Conservation (phyloP, 1,139 yeast species). For the Debaryomycetaceae sp. region DNA sequence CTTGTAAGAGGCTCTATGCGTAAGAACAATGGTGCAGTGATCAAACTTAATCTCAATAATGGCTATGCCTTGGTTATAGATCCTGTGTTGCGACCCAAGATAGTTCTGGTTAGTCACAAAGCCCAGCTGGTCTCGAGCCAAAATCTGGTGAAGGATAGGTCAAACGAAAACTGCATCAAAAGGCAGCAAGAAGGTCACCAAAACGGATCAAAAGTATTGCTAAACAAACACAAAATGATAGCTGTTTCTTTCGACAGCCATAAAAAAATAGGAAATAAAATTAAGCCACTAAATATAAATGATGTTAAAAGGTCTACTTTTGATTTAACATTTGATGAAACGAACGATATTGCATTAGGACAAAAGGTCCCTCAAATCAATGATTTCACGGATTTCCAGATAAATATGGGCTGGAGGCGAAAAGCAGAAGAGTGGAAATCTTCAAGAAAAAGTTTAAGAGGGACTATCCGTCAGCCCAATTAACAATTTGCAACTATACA, state of each 20-base stretch:
- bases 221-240: too few species aligned
- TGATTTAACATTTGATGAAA: conserved; percentile 3
- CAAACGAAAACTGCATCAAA: background rate
- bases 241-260: background rate
- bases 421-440: conserved; percentile 6
- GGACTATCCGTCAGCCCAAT: background rate
- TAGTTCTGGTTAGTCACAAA: conserved; percentile 8
- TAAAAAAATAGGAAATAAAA: conserved; percentile 1
- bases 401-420: conserved; percentile 7
- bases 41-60: conserved; percentile 25
- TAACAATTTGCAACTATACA: too few species aligned
- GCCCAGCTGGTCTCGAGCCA: background rate
- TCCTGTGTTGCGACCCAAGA: conserved; percentile 28
- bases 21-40: conserved; percentile 20
- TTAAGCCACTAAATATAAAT: conserved; percentile 1
- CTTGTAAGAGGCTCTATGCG: conserved; percentile 19
- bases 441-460: conserved; percentile 5
- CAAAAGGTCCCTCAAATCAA: conserved; percentile 3
- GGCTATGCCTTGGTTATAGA: conserved; percentile 29
- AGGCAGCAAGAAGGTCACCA: background rate
- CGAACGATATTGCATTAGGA: conserved; percentile 8
- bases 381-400: conserved; percentile 1
- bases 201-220: background rate
- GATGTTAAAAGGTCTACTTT: conserved; percentile 1
- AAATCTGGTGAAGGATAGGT: background rate